Evolutionary conservation across 2,329 filamentous ascomycete genomes (phyloP).

Genomic region (Colletotrichum viniferum): DNA sequence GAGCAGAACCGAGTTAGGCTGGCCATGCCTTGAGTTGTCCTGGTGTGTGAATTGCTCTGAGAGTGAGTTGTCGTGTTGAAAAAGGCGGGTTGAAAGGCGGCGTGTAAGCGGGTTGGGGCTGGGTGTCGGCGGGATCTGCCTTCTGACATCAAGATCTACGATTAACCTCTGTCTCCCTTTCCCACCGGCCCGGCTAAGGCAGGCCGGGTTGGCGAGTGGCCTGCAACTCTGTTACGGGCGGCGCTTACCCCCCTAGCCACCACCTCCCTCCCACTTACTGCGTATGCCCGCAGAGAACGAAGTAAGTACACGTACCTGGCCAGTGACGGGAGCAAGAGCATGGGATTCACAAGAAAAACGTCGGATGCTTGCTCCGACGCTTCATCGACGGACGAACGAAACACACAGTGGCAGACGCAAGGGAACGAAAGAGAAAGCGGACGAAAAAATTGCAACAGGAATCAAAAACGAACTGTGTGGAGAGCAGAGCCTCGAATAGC

Average conservation of each 20-base stretch:
- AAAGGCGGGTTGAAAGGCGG: neutral
- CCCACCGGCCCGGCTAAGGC: constrained; percentile 8
- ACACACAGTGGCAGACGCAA: neutral
- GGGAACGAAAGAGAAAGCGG: neutral
- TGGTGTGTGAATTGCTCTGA: neutral
- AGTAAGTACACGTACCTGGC: neutral
- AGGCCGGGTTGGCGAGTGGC: neutral
- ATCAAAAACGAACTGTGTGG: constrained; percentile 6
- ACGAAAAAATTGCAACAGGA: neutral
- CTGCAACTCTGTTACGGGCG: neutral
- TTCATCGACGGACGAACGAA: neutral
- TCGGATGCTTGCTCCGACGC: constrained; percentile 8
- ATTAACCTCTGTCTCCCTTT: neutral
- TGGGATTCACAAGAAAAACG: neutral
- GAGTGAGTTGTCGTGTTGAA: neutral
- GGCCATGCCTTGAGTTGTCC: neutral
- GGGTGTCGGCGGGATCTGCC: neutral
- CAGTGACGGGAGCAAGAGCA: neutral
- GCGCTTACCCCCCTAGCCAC: neutral
- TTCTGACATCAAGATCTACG: neutral
- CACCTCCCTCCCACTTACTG: neutral
- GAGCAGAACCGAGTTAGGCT: neutral
- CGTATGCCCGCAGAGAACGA: neutral
- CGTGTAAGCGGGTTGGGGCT: neutral
- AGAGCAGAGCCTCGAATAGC: constrained; percentile 21